Evolutionary conservation across 192 early-diverging fungal species (phyloP).

Genomic region (Lunasporangiospora selenospora): DNA sequence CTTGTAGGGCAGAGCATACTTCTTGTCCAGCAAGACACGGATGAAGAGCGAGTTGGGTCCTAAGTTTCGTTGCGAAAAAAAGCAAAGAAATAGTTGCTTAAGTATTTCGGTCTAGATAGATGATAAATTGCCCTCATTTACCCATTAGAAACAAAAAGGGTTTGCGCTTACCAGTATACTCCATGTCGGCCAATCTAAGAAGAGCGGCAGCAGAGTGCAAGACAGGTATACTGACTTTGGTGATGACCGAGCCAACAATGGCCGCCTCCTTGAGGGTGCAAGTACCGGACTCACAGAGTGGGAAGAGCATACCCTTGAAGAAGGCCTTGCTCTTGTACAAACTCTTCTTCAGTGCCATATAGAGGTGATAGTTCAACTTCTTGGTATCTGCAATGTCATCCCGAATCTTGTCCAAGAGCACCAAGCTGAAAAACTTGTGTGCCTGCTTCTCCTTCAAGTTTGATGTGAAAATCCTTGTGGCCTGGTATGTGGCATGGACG

Average conservation of each 20-base stretch:
- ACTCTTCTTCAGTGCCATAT: conserved; percentile 95
- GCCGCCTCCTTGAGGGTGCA: conserved; percentile 98
- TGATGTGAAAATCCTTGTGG: conserved; percentile 96
- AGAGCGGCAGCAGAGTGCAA: conserved; percentile 95
- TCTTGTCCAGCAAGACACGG: conserved; percentile 95
- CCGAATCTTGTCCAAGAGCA: conserved; percentile 91
- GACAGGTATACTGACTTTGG: conserved; percentile 94
- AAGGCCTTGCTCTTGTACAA: conserved; percentile 97
- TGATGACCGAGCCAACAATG: conserved; percentile 90
- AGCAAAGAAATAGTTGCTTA: not conserved
- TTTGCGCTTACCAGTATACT: conserved; percentile 90
- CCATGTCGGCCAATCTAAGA: conserved; percentile 96
- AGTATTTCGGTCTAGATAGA: too few species aligned
- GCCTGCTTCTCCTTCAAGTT: conserved; percentile 94
- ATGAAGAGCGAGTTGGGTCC: conserved; percentile 94
- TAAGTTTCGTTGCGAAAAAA: conserved; percentile 5
- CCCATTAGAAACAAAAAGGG: too few species aligned
- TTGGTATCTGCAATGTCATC: conserved; percentile 97
- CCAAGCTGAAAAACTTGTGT: conserved; percentile 88
- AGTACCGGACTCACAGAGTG: conserved; percentile 88
- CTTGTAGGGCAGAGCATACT: conserved; percentile 97
- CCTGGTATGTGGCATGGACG: conserved; percentile 95
- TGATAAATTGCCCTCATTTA: too few species aligned
- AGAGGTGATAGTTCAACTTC: conserved; percentile 97
- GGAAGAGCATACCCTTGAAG: conserved; percentile 97